These are phyloP conservation scores for Xylaria intraflava DNA, from an alignment of 495 filamentous ascomycete species.

Conservation along the genomic window DNA sequence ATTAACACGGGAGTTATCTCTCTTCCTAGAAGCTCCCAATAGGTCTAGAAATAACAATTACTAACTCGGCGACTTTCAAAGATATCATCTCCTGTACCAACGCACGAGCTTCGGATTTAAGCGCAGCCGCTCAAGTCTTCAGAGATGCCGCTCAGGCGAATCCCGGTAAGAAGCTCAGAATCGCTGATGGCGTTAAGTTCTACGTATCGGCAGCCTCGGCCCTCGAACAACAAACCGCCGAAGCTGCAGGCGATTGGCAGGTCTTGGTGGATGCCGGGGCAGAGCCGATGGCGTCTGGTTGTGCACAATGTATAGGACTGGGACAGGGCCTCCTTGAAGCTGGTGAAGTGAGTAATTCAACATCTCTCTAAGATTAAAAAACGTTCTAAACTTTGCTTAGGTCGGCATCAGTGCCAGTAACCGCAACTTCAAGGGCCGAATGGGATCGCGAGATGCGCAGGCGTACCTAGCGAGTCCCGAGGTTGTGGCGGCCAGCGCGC, in stretches of 20 bases:
- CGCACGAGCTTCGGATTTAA: slow-evolving; percentile 72
- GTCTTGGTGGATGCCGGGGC: slow-evolving; percentile 74
- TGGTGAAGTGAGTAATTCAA: no score
- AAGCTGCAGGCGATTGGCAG: slow-evolving; percentile 85
- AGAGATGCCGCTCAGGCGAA: slow-evolving; percentile 58
- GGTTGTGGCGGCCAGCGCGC: slow-evolving; percentile 82
- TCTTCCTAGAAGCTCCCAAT: no score
- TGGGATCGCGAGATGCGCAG: not conserved
- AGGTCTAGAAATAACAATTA: no score
- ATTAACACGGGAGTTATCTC: no score
- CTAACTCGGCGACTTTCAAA: no score
- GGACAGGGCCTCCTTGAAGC: slow-evolving; percentile 76
- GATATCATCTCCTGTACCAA: slow-evolving; percentile 93
- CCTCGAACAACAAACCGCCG: slow-evolving; percentile 70
- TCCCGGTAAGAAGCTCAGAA: slow-evolving; percentile 56
- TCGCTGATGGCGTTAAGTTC: slow-evolving; percentile 73
- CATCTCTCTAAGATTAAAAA: slow-evolving; percentile 61
- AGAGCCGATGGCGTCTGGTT: slow-evolving; percentile 65
- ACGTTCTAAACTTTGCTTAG: slow-evolving; percentile 77
- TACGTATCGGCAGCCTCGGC: slow-evolving; percentile 88
- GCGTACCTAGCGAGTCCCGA: slow-evolving; percentile 81
- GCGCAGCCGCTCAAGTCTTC: slow-evolving; percentile 81
- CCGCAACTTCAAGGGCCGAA: slow-evolving; percentile 83
- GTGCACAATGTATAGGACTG: slow-evolving; percentile 87
- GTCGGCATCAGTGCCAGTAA: slow-evolving; percentile 79